Evolutionary conservation across 169 alveolate species (phyloP).

Genomic region (Plasmodium vinckei): DNA sequence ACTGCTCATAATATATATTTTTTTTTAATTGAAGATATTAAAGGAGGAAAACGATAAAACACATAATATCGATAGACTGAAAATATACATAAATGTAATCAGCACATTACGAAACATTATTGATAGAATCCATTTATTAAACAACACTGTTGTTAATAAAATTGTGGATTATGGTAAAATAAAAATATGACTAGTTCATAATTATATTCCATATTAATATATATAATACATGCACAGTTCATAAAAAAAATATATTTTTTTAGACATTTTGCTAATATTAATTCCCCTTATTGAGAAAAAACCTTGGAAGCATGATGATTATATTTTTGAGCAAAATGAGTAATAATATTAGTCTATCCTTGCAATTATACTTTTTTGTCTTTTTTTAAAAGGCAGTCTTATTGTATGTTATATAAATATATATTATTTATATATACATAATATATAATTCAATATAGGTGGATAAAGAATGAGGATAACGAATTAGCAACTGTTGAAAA

Average conservation of each 20-base stretch:
- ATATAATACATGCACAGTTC: not conserved
- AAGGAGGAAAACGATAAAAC: constrained; percentile 65
- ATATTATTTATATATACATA: not conserved
- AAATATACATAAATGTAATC: constrained; percentile 47
- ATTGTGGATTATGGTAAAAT: constrained; percentile 69
- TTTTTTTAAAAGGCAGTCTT: not conserved
- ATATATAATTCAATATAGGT: constrained; percentile 11
- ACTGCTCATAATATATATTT: not conserved
- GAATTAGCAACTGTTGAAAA: constrained; percentile 41
- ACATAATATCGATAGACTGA: constrained; percentile 36
- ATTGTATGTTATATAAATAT: not conserved
- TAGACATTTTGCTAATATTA: constrained; percentile 57
- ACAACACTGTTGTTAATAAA: constrained; percentile 62
- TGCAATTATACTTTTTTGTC: constrained; percentile 4
- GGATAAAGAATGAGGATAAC: constrained; percentile 53
- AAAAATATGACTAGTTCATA: constrained; percentile 3
- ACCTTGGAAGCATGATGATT: constrained; percentile 58
- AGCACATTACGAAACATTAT: constrained; percentile 44
- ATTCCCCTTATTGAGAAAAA: constrained; percentile 63
- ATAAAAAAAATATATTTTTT: not conserved
- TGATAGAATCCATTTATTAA: constrained; percentile 59
- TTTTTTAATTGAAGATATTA: constrained; percentile 13
- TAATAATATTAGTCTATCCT: not conserved
- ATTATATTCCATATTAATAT: constrained; percentile 9
- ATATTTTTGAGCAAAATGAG: constrained; percentile 69